Evolutionary conservation across 768 basidiomycete genomes (phyloP), one percentile per base, ranked within the genome.

Genomic region (Amanita subjunquillea): DNA sequence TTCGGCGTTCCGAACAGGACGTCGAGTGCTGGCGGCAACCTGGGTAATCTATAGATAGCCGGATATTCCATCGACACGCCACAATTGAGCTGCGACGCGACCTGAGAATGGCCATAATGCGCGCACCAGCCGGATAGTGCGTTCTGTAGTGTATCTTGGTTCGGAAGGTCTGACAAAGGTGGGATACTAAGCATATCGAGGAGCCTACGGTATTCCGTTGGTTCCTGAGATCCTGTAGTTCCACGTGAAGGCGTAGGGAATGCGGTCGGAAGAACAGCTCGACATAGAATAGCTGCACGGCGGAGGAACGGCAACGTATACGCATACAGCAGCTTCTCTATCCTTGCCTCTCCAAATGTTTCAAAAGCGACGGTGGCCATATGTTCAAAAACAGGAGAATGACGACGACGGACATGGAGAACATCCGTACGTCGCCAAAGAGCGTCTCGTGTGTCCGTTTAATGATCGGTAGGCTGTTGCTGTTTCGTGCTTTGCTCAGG

Each of bases 241-340:
- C 44, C 70, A 66, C 29, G 71, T 56, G 3, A 6, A 6, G 78
- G 77, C 0, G 76, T 79, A 0, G 77, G 72, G 62, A 85, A 87
- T 2, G 78, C 75, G 6, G 73, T 68, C 2, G 89, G 83, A 40
- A 85, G 72, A 38, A 90, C 72, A 0, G 90, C 79, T 6, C 87
- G 83, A 55, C 85, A 88, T 6, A 98, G 75, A 46, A 97, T 88
- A 9, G 91, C 83, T 0, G 86, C 88, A 0, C 87, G 79, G 15
- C 95, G 85, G 8, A 98, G 79, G 74, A 96, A 97, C 3, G 93
- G 94, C 0, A 97, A 73, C 0, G 90, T 91, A 65, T 94, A 91
- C 0, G 82, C 74, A 61, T 94, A 94, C 32, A 97, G 69, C 42
- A 94, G 67, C 65, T 87, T 90, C 61, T 93, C 86, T 44, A 97